Evolutionary conservation across 768 basidiomycete species (phyloP).

Genomic region (Gelatoporia subvermispora): DNA sequence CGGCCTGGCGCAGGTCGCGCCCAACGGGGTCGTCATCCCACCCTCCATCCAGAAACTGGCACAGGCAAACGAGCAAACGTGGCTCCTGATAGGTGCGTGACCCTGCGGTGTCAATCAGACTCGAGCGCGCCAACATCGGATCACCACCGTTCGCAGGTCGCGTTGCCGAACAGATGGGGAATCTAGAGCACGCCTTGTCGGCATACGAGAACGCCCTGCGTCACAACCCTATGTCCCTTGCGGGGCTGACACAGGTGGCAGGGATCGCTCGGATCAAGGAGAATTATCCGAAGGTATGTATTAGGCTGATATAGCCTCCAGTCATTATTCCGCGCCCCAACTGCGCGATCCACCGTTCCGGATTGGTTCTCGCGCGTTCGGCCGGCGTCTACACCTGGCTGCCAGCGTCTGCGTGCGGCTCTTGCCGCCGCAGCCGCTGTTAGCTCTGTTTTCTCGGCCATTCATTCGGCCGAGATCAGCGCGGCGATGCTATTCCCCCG

Average conservation of each 20-base stretch:
- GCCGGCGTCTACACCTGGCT: not conserved
- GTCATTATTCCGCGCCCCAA: not conserved
- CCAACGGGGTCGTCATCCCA: conserved; percentile 29
- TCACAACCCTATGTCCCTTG: conserved; percentile 88
- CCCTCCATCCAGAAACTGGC: conserved; percentile 71
- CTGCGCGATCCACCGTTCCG: not conserved
- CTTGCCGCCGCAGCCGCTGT: no score
- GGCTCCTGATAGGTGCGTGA: conserved; percentile 80
- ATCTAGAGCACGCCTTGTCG: conserved; percentile 85
- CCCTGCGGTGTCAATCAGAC: conserved; percentile 14
- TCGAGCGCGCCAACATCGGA: conserved; percentile 23
- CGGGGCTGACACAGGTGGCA: conserved; percentile 90
- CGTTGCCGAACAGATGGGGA: conserved; percentile 92
- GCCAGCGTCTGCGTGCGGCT: conserved; percentile 1
- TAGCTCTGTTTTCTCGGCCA: conserved; percentile 3
- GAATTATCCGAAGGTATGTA: conserved; percentile 91
- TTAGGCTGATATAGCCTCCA: conserved; percentile 15
- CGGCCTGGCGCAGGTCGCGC: conserved; percentile 35
- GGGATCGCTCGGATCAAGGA: conserved; percentile 97
- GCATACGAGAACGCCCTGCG: conserved; percentile 95
- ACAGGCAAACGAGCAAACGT: conserved; percentile 88
- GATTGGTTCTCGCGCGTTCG: not conserved
- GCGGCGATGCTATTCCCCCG: conserved; percentile 2
- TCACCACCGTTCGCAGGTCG: conserved; percentile 59
- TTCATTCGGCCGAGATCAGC: conserved; percentile 6